Evolutionary conservation across 257 asterid species (phyloP).

Genomic region (Cordia subcordata): DNA sequence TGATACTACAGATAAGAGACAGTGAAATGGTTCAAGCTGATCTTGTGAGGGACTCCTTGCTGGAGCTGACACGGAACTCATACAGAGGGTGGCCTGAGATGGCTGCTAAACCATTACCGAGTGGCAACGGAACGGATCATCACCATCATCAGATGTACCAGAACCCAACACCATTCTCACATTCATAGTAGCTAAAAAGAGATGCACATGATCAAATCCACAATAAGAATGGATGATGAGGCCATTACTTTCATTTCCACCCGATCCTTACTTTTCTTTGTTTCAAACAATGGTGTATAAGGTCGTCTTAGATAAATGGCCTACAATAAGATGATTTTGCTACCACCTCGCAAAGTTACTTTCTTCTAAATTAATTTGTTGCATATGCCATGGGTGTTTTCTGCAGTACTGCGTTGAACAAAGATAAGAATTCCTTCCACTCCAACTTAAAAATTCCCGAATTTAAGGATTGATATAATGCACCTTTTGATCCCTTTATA

Average conservation of each 20-base stretch:
- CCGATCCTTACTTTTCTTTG: no score
- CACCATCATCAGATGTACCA: slow-evolving; percentile 24
- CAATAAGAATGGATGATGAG: neutral
- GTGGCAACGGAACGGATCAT: slow-evolving; percentile 19
- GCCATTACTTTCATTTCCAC: neutral
- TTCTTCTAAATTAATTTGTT: neutral
- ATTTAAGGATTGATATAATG: no score
- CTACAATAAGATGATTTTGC: neutral
- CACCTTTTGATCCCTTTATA: no score
- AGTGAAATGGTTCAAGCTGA: slow-evolving; percentile 68
- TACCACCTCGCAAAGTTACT: neutral
- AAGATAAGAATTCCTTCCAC: no score
- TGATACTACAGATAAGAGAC: slow-evolving; percentile 45
- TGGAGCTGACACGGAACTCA: slow-evolving; percentile 68
- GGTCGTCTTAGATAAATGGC: neutral
- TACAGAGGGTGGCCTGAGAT: slow-evolving; percentile 36
- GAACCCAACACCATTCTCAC: slow-evolving; percentile 13
- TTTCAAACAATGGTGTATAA: neutral
- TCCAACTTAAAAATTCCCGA: no score
- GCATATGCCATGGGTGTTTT: slow-evolving; percentile 54
- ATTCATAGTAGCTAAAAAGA: slow-evolving; percentile 11
- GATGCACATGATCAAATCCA: slow-evolving; percentile 16
- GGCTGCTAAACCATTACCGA: slow-evolving; percentile 27
- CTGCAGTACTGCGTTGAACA: no score
- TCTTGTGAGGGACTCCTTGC: slow-evolving; percentile 70